A percentile compares a stretch with the other conserved stretches of the same genome.
Evolutionary conservation across 208 protist genomes (phyloP).

Genomic region (Wallacemonas sp.): DNA sequence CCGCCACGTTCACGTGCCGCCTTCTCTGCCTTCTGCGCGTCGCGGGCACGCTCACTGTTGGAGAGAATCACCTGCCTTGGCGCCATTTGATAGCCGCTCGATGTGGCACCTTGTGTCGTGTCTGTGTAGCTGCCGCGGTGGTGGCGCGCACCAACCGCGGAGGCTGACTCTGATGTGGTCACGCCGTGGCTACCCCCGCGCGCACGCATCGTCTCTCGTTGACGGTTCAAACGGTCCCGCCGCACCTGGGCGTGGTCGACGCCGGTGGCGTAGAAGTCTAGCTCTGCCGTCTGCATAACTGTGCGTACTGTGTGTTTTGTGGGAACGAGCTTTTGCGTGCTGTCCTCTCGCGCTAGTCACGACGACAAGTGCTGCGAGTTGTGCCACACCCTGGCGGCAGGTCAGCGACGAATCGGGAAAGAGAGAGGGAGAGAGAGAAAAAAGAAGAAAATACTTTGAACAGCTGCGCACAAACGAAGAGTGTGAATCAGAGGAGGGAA

Average conservation of each 20-base stretch:
- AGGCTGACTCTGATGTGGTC: background rate
- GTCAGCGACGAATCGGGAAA: background rate
- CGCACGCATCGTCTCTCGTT: slow-evolving; percentile 39
- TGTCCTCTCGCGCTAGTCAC: background rate
- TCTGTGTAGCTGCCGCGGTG: slow-evolving; percentile 19
- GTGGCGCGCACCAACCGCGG: no score
- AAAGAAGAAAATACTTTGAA: slow-evolving; percentile 17
- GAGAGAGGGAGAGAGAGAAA: slow-evolving; percentile 5
- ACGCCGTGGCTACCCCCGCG: background rate
- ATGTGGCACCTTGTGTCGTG: background rate
- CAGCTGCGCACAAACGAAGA: background rate
- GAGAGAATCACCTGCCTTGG: slow-evolving; percentile 15
- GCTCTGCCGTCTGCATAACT: slow-evolving; percentile 13
- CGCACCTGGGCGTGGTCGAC: slow-evolving; percentile 21
- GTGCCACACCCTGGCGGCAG: no score
- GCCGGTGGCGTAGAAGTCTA: slow-evolving; percentile 43
- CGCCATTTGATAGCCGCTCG: background rate
- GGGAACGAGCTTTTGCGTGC: slow-evolving; percentile 8
- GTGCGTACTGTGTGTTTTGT: background rate
- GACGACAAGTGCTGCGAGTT: no score
- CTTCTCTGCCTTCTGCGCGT: slow-evolving; percentile 6
- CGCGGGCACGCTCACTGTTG: slow-evolving; percentile 19
- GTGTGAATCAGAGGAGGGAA: background rate
- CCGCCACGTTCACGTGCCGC: slow-evolving; percentile 6
- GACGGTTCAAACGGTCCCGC: slow-evolving; percentile 20